These are phyloP conservation scores for Paxillus ammoniavirescens DNA, from an alignment of 768 basidiomycete species.

Conservation along the genomic window DNA sequence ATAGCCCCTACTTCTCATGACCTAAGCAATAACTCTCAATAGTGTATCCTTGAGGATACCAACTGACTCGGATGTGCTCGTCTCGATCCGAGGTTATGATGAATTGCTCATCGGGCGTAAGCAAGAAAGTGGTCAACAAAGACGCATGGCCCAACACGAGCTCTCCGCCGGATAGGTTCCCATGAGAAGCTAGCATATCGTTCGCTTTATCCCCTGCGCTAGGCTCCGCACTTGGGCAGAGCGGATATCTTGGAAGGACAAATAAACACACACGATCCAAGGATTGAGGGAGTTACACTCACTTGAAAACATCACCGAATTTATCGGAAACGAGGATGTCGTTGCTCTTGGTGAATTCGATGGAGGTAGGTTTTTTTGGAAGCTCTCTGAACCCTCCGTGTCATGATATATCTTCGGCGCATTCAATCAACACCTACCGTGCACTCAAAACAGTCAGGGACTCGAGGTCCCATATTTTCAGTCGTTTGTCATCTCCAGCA, in stretches of 20 bases:
- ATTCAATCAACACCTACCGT: conserved; percentile 44
- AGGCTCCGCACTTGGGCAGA: conserved; percentile 32
- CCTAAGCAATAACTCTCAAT: conserved; percentile 89
- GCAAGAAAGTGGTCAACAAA: conserved; percentile 69
- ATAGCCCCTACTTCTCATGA: conserved; percentile 62
- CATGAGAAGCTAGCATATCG: conserved; percentile 52
- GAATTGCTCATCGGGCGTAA: conserved; percentile 64
- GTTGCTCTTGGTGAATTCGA: conserved; percentile 60
- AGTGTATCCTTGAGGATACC: conserved; percentile 82
- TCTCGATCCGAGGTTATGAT: conserved; percentile 93
- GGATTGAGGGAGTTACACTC: conserved; percentile 8
- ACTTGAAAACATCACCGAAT: conserved; percentile 93
- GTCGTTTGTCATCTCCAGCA: conserved; percentile 74
- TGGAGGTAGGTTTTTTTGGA: conserved; percentile 76
- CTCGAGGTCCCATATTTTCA: conserved; percentile 73
- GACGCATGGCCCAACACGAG: conserved; percentile 89
- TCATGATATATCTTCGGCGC: background rate
- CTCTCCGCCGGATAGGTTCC: conserved; percentile 65
- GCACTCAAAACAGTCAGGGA: conserved; percentile 54
- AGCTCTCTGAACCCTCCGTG: conserved; percentile 53
- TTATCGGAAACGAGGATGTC: conserved; percentile 87
- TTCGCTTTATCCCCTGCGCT: conserved; percentile 27
- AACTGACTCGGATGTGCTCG: conserved; percentile 90
- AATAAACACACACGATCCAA: background rate
- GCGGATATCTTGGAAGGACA: conserved; percentile 51